phyloP scores from a whole-genome alignment of 805 yeast species.

The Myxozyma udenii region DNA sequence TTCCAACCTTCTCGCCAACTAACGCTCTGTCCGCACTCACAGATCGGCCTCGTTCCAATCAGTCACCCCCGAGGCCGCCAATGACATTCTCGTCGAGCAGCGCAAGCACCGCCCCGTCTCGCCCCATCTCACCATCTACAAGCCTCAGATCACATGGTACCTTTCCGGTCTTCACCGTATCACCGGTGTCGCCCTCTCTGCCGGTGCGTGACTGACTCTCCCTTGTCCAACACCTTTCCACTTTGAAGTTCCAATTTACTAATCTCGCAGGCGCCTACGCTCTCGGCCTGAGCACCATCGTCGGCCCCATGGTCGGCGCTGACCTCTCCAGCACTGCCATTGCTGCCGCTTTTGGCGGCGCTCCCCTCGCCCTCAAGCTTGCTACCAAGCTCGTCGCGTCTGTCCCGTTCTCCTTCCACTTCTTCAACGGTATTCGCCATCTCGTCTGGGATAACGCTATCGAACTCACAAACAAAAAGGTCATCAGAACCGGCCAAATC shows the following conservation, averaged over 20 bases:
- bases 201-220: no score
- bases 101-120: constrained; percentile 85
- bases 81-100: constrained; percentile 70
- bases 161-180: constrained; percentile 82
- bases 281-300: constrained; percentile 71
- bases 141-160: constrained; percentile 84
- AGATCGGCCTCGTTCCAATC: constrained; percentile 44
- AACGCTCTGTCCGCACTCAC: no score
- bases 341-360: constrained; percentile 54
- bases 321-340: constrained; percentile 51
- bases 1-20: no score
- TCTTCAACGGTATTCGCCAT: constrained; percentile 87
- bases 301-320: constrained; percentile 60
- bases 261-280: constrained; percentile 68
- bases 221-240: background rate
- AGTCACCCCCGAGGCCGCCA: constrained; percentile 61
- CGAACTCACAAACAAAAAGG: constrained; percentile 78
- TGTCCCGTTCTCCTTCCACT: constrained; percentile 84
- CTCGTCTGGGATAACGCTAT: constrained; percentile 87
- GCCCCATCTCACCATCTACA: constrained; percentile 85
- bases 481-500: constrained; percentile 84
- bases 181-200: constrained; percentile 74
- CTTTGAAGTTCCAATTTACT: background rate
- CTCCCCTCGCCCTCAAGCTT: constrained; percentile 62
- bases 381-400: constrained; percentile 67